Percentiles rank a stretch among this genome's conserved stretches.
phyloP scores from a whole-genome alignment of 2,329 filamentous ascomycete genomes.

The Endocalyx cinctus region DNA sequence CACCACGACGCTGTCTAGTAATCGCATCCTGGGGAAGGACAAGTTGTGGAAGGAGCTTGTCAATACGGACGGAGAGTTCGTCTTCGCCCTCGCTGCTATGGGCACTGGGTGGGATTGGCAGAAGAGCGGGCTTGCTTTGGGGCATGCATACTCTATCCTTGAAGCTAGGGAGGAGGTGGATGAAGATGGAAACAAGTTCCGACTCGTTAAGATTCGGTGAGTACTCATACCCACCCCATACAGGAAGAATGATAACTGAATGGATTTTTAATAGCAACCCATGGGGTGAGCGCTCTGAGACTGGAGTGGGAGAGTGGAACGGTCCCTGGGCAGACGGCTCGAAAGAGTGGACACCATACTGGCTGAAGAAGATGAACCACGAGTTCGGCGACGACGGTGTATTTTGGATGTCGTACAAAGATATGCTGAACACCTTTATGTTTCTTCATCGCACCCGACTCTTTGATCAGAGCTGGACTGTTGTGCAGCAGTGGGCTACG shows the following conservation, averaged over 20 bases:
- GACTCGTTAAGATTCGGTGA: conserved; percentile 42
- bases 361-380: conserved; percentile 68
- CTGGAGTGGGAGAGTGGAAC: conserved; percentile 66
- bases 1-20: conserved; percentile 60
- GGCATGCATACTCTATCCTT: conserved; percentile 59
- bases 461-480: conserved; percentile 51
- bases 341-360: conserved; percentile 78
- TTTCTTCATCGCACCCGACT: conserved; percentile 55
- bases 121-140: conserved; percentile 52
- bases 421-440: conserved; percentile 55
- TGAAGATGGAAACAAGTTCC: conserved; percentile 33
- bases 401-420: conserved; percentile 57
- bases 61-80: conserved; percentile 63
- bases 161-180: conserved; percentile 47
- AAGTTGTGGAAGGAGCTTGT: conserved; percentile 77
- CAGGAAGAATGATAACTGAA: neutral
- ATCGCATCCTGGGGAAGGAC: conserved; percentile 69
- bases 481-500: conserved; percentile 44
- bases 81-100: neutral
- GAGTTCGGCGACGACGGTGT: conserved; percentile 73
- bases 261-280: conserved; percentile 59
- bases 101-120: conserved; percentile 36
- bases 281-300: conserved; percentile 50
- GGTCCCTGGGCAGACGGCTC: conserved; percentile 80
- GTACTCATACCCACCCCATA: conserved; percentile 9